Evolutionary conservation across 2,329 filamentous ascomycete genomes (phyloP), one percentile per base, ranked within the genome.

Genomic region (Curvularia hawaiiensis): DNA sequence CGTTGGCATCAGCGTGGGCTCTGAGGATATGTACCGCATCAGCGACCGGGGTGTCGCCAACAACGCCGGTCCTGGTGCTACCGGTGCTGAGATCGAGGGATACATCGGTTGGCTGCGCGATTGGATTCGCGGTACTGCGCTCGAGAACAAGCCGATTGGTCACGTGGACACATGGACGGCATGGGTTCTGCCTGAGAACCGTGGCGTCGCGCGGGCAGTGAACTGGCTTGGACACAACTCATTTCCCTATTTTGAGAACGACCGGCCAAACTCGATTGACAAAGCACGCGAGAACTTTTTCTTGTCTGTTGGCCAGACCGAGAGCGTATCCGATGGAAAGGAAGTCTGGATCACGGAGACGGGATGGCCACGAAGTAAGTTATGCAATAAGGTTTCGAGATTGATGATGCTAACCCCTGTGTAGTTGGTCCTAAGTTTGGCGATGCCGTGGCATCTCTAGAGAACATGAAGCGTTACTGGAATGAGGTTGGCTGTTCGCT

Each of bases 221-320:
- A 91, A 96, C 80, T 96, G 86, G 83, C 78, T 96, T 58, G 92
- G 92, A 60, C 85, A 93, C 74, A 91, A 96, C 73, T 89, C 87
- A 14, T 96, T 94, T 76, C 84, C 90, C n/a, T 96, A 92, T 82
- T 96, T 88, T 79, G 86, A 96, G 79, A 84, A 84, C 82, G 14
- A n/a, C 14, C 24, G 41, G 6, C 16, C 22, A 26, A 44, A 44
- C 24, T n/a, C 41, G 22, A 44, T 44, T 10, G 41, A 44, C 6
- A n/a, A 28, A 5, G 41, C 41, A 44, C 41, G 41, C 14, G 41
- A 44, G 24, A 44, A 44, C 24, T 44, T 44, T 14, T 44, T n/a
- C 24, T 1, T 3, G 7, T 7, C 41, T 28, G 14, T 44, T 22
- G 22, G 14, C 14, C 41, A 44, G 41, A 44, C 41, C 3, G 41